These are phyloP conservation scores for Neurospora africana DNA, from an alignment of 495 filamentous ascomycete genomes.

Conservation along the genomic window DNA sequence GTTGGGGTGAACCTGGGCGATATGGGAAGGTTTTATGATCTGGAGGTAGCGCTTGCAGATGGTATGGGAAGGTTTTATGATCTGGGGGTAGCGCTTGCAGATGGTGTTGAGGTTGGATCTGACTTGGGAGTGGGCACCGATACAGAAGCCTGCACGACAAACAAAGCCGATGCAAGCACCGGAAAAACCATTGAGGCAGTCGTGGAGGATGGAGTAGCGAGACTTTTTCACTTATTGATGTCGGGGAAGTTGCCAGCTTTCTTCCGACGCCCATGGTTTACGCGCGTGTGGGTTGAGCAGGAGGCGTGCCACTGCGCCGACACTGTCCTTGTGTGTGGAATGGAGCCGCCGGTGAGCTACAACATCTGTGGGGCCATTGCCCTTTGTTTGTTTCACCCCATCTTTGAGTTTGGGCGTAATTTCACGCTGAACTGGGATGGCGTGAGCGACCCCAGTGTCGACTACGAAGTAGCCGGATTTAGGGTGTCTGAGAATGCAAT, in stretches of 20 bases:
- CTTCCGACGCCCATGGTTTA: slow-evolving; percentile 20
- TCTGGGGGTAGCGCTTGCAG: too few species aligned
- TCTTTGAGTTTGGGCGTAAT: neutral
- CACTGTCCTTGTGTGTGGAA: slow-evolving; percentile 14
- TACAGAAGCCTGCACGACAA: neutral
- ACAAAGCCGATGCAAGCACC: neutral
- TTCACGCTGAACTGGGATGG: neutral
- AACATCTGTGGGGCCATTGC: neutral
- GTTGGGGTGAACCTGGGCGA: too few species aligned
- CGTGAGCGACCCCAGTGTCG: neutral
- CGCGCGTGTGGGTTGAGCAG: slow-evolving; percentile 23
- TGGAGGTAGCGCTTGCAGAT: too few species aligned
- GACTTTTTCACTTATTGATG: neutral
- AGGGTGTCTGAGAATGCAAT: too few species aligned
- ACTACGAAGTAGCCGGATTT: neutral
- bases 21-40: too few species aligned
- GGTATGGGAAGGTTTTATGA: too few species aligned
- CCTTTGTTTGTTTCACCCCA: neutral
- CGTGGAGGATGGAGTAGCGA: neutral
- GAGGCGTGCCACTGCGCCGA: slow-evolving; percentile 14
- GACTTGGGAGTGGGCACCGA: too few species aligned
- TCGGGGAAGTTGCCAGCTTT: neutral
- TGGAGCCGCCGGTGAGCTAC: neutral
- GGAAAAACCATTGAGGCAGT: neutral
- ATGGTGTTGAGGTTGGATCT: neutral